Base-by-base conservation (phyloP, 2,329 filamentous ascomycete species). In the Blumeria hordei region DNA sequence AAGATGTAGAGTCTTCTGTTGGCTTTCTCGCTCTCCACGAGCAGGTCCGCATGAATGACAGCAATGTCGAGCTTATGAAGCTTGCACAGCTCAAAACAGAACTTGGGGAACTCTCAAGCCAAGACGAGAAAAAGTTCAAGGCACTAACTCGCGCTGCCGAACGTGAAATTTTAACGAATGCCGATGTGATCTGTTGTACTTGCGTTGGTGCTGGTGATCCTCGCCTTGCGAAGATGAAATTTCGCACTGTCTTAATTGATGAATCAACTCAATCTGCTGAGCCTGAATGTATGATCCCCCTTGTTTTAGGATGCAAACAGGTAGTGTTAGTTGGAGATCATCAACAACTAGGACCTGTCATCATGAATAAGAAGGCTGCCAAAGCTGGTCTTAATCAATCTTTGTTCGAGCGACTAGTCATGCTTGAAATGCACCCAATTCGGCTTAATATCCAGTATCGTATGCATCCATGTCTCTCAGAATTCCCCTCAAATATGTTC, bases 351-450 rank as follows among this genome's bases (percentile, higher is more conserved):
- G 92, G 92, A 0, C 92, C 92, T 1, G 92, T 98, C 63, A 96
- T 98, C 66, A 98, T 98, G 90, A 98, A 98, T 75, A 98, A 98
- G 76, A 96, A 96, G 70, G 92, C 92, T 12, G 92, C 92, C 58
- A 96, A 96, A 70, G 92, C 92, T 55, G 92, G 92, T 58, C 74
- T 98, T 14, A 95, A 96, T 69, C 92, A 96, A 68, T 96, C 90
- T n/a, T 74, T 98, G 9, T 98, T 98, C 64, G 92, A 98, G 71
- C 87, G 92, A 63, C 75, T 98, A 53, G 88, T 96, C 62, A 87
- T 90, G 63, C 76, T 96, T n/a, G 83, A 84, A 47, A 83, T 88
- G 63, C 81, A 83, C 41, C 92, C 92, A 7, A 95, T 95, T 61
- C 85, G 90, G 54, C 76, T 98, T 55, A 94, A 94, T 62, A 88